Base-by-base conservation (phyloP, 352 stramenopile species). In the Elongisporangium prolatum region DNA sequence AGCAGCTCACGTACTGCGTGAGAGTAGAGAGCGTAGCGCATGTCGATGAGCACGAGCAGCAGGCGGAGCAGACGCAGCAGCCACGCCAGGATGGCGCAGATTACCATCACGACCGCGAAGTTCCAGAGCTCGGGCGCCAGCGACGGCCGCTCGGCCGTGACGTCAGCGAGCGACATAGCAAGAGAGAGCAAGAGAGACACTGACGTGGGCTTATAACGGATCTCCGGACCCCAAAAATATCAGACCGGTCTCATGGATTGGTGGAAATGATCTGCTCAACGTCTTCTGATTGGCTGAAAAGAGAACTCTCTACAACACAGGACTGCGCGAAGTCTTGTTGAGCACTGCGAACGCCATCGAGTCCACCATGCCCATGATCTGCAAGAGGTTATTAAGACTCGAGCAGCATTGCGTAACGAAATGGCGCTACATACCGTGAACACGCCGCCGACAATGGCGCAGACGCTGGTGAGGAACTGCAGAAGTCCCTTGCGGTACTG, bases 391-490 rank as follows among this genome's bases (percentile, higher is more conserved):
- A 54, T 24, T 28, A n/a, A 14, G 44, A 48, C 10, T 20, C 25
- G n/a, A n/a, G n/a, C n/a, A n/a, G n/a, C n/a, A n/a, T n/a, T n/a
- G n/a, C n/a, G n/a, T n/a, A n/a, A n/a, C n/a, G n/a, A n/a, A n/a
- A n/a, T n/a, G n/a, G n/a, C n/a, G n/a, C n/a, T n/a, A 78, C 74
- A 51, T 25, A 97, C 82, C 52, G 88, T 95, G 72, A 95, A 97
- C 13, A 97, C 78, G 22, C 93, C 93, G 22, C 93, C 93, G 25
- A 98, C 72, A 59, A 98, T 97, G 4, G 92, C 93, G 61, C 86
- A 97, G 54, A 97, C 77, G 63, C 86, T 96, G 3, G 92, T 98
- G 22, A 98, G 75, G 72, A 98, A 97, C 59, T 92, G 75, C 3
- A 92, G 61, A 18, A 96, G 86, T 28, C 91, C 91, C 83, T 80